phyloP scores from a whole-genome alignment of 768 basidiomycete species.

The Cystofilobasidium ferigula region DNA sequence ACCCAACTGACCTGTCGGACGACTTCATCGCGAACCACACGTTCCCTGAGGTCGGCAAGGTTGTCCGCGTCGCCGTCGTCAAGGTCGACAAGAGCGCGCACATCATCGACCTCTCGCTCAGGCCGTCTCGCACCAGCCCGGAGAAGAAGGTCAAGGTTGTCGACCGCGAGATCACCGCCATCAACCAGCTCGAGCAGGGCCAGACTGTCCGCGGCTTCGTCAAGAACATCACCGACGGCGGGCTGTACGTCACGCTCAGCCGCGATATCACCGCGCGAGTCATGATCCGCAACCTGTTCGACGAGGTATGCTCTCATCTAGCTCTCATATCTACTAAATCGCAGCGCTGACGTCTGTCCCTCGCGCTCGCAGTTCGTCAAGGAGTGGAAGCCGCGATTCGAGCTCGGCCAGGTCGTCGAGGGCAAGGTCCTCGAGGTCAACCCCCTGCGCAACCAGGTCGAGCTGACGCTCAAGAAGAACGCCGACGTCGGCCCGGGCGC shows the following conservation, averaged over 20 bases:
- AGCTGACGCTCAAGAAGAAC: slow-evolving; percentile 62
- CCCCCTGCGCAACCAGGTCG: slow-evolving; percentile 61
- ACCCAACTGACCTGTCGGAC: slow-evolving; percentile 71
- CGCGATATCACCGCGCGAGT: slow-evolving; percentile 77
- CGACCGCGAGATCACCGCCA: slow-evolving; percentile 56
- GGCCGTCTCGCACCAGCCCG: slow-evolving; percentile 57
- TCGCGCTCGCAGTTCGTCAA: slow-evolving; percentile 61
- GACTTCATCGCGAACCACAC: slow-evolving; percentile 52
- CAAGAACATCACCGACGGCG: slow-evolving; percentile 74
- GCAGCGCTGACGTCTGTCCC: background rate
- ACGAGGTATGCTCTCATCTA: slow-evolving; percentile 48
- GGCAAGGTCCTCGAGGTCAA: slow-evolving; percentile 77
- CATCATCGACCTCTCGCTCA: slow-evolving; percentile 67
- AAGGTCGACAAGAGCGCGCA: slow-evolving; percentile 55
- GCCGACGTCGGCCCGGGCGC: slow-evolving; percentile 17
- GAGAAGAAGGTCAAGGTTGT: slow-evolving; percentile 42
- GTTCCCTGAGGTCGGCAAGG: slow-evolving; percentile 53
- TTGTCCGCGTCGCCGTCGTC: slow-evolving; percentile 62
- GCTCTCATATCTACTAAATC: background rate
- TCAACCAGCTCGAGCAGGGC: slow-evolving; percentile 59
- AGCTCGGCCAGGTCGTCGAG: slow-evolving; percentile 68
- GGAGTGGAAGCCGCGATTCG: slow-evolving; percentile 81
- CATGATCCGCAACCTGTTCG: slow-evolving; percentile 85
- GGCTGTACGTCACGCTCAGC: slow-evolving; percentile 78
- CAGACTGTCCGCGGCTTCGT: slow-evolving; percentile 75